Base-by-base conservation (phyloP, 306 rosid genomes). In the Prunus mira region DNA sequence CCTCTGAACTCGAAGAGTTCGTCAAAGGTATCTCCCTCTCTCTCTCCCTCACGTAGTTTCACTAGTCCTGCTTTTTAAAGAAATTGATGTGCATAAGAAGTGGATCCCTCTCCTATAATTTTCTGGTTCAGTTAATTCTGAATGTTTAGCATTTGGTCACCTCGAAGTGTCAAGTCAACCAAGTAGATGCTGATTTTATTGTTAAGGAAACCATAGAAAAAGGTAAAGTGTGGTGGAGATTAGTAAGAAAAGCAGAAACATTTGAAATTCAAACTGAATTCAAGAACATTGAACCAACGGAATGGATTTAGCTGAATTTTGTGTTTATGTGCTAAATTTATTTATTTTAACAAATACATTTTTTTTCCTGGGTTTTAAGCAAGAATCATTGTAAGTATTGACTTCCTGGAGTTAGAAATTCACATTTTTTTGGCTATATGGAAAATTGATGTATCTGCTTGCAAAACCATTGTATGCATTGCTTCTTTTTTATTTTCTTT, bases 1-100 rank as follows among this genome's bases (percentile, higher is more conserved):
- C 96, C 43, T 85, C 96, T 49, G 82, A 89, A 81, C 87, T 95
- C 55, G 93, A 92, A 76, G 98, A 95, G 71, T 90, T 92, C 79
- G 96, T 92, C 83, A 95, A 95, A 95, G 97, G 98, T 93, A 41
- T 12, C 50, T 63, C 62, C 17, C 54, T 62, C 12, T 50, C 8
- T 80, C n/a, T 41, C 7, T 10, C 54, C 7, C 55, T 34, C 52
- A 11, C 56, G 15, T 1, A 57, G 15, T 45, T 27, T 20, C 20
- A 15, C 19, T 17, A 41, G 27, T 30, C 19, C 58, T 47, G 30
- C 1, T 12, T 69, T 45, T 49, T 25, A 45, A 45, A 47, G 3
- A 70, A 19, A 49, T 47, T 69, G 73, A 69, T 15, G 24, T 24
- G 64, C 64, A 24, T 25, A 24, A 22, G 34, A 50, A 70, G 18